These are phyloP conservation scores for Geotrichum phurueaensis DNA, from an alignment of 1,139 yeast species.

Conservation along the genomic window DNA sequence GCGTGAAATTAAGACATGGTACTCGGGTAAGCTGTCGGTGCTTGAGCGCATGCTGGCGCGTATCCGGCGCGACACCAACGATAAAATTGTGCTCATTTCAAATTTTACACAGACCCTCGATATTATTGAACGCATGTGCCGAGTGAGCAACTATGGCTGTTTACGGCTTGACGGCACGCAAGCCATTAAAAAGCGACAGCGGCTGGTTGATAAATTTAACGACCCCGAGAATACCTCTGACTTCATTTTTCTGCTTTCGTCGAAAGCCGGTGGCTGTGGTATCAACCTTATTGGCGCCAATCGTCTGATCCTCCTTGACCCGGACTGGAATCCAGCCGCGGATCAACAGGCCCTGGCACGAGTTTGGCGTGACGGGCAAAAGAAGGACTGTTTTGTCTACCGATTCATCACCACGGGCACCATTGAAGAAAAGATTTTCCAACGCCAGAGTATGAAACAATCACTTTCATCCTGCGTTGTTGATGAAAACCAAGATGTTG, in stretches of 20 bases:
- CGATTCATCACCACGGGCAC: conserved; percentile 92
- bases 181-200: conserved; percentile 88
- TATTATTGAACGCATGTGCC: conserved; percentile 79
- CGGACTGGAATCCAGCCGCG: conserved; percentile 99
- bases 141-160: conserved; percentile 66
- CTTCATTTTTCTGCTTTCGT: conserved; percentile 79
- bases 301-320: conserved; percentile 79
- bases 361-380: conserved; percentile 99
- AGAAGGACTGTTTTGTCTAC: conserved; percentile 91
- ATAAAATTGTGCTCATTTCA: conserved; percentile 88
- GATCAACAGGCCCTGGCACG: conserved; percentile 97
- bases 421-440: conserved; percentile 93
- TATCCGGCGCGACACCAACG: conserved; percentile 75
- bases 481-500: conserved; percentile 94
- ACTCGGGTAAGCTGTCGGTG: conserved; percentile 55
- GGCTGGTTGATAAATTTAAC: conserved; percentile 83
- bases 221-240: conserved; percentile 77
- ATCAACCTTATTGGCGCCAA: conserved; percentile 95
- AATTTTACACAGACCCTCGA: conserved; percentile 93
- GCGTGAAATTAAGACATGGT: conserved; percentile 56
- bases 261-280: conserved; percentile 99
- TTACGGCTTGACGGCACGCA: conserved; percentile 87
- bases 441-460: conserved; percentile 93
- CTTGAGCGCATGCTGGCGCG: conserved; percentile 67
- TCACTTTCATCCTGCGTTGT: conserved; percentile 93